Evolutionary conservation across 2,329 filamentous ascomycete species (phyloP).

Genomic region (Camillea tinctor): DNA sequence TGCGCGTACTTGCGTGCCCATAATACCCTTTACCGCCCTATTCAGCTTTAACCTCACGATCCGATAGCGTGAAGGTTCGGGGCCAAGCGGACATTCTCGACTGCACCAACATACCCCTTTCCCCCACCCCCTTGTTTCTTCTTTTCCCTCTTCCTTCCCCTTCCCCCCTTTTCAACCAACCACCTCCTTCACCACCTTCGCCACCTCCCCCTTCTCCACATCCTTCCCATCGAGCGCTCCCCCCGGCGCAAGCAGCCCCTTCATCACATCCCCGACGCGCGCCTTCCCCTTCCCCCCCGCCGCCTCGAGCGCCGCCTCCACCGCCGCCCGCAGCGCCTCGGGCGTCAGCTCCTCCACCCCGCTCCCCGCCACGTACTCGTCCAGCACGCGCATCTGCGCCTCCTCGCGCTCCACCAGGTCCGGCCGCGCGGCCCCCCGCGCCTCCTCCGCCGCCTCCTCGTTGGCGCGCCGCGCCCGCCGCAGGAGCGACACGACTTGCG

Average conservation of each 20-base stretch:
- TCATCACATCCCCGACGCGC: conserved; percentile 62
- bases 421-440: conserved; percentile 59
- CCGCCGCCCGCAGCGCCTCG: conserved; percentile 58
- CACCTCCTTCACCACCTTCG: conserved; percentile 58
- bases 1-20: no score
- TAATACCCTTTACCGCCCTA: no score
- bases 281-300: conserved; percentile 46
- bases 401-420: conserved; percentile 73
- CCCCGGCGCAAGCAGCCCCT: conserved; percentile 51
- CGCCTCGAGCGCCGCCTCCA: conserved; percentile 42
- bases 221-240: conserved; percentile 60
- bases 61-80: no score
- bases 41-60: no score
- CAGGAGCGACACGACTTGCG: conserved; percentile 66
- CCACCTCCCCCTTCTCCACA: conserved; percentile 61
- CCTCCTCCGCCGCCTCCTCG: conserved; percentile 61
- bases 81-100: no score
- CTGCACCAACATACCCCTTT: no score
- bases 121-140: no score
- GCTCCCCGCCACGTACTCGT: conserved; percentile 61
- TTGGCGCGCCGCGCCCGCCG: conserved; percentile 60
- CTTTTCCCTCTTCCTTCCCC: no score
- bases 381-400: conserved; percentile 61
- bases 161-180: not conserved
- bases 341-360: conserved; percentile 58